Base-by-base conservation (phyloP, 1,139 yeast species). In the Yamadazyma trypodendri region DNA sequence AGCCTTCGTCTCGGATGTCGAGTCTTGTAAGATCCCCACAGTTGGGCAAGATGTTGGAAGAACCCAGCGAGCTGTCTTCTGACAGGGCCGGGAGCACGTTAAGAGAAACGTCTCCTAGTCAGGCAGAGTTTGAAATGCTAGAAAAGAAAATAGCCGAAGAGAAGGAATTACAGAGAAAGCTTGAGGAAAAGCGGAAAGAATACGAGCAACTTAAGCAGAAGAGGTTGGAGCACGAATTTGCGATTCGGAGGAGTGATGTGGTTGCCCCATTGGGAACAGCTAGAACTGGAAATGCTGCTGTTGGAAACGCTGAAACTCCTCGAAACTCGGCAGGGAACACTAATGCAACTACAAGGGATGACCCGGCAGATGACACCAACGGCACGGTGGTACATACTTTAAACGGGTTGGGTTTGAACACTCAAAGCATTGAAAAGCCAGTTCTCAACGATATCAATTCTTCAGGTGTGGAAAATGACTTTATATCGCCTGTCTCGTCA, bases 71-170 rank as follows among this genome's bases (percentile, higher is more conserved):
- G 14, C 34, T 25, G 11, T 21, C 14, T 8, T 12, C 28, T 14
- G 11, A 11, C 15, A 24, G 12, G 14, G 28, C 11, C 4, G 15
- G 9, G 9, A 11, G 15, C 14, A n/a, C 28, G 3, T 27, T 27
- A n/a, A 14, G 20, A 15, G 35, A 33, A 31, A 18, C 25, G 17
- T 32, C 10, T 34, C 36, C 43, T 2, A 45, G 40, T 23, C 34
- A 40, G 33, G 20, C 32, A 12, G 54, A 41, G 24, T 45, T 34
- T 36, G 46, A 48, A 20, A 40, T 40, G 7, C 52, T 62, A 14
- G 59, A 61, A 38, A 40, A 43, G 36, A 55, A 63, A 42, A 61
- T 68, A 21, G 60, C 58, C 17, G 49, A 58, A 31, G 72, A 68
- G 46, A 61, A 58, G 49, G 46, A 48, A 16, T 43, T 61, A 36